Percentiles rank a stretch among this genome's conserved stretches.
These are phyloP conservation scores for Colletotrichum orchidophilum DNA, from an alignment of 2,329 filamentous ascomycete species.

Conservation along the genomic window DNA sequence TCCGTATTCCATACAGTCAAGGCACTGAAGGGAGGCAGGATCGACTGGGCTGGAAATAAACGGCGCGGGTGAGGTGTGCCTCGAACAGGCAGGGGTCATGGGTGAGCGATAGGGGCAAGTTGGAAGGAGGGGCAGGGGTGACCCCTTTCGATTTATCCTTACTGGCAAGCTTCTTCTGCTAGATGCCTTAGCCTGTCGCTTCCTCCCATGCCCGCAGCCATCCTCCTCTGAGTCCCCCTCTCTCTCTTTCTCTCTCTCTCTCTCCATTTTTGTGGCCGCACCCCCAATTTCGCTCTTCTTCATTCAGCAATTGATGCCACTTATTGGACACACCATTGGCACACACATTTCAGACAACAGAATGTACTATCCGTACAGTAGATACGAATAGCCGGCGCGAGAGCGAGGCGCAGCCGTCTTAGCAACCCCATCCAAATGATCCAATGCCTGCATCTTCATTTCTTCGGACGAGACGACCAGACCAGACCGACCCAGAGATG, in stretches of 20 bases:
- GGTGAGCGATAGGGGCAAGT: background rate
- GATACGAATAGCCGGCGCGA: background rate
- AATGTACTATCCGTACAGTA: no score
- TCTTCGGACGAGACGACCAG: background rate
- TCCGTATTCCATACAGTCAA: no score
- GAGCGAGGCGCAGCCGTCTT: background rate
- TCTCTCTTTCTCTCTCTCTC: background rate
- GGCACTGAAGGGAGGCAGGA: background rate
- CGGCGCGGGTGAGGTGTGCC: background rate
- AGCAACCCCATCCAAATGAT: background rate
- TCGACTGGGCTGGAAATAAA: background rate
- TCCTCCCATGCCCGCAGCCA: background rate
- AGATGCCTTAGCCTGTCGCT: background rate
- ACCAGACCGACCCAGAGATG: background rate
- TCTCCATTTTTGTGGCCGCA: background rate
- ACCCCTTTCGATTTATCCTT: background rate
- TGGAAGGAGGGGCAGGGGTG: constrained; percentile 11
- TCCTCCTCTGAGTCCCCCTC: background rate
- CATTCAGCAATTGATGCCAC: background rate
- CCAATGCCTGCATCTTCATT: background rate
- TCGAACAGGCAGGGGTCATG: background rate
- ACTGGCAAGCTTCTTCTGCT: constrained; percentile 5
- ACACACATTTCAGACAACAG: background rate
- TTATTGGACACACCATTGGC: background rate
- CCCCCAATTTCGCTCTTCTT: background rate